These are phyloP conservation scores for Acer saccharum DNA, from an alignment of 345 rosid genomes.

Conservation along the genomic window DNA sequence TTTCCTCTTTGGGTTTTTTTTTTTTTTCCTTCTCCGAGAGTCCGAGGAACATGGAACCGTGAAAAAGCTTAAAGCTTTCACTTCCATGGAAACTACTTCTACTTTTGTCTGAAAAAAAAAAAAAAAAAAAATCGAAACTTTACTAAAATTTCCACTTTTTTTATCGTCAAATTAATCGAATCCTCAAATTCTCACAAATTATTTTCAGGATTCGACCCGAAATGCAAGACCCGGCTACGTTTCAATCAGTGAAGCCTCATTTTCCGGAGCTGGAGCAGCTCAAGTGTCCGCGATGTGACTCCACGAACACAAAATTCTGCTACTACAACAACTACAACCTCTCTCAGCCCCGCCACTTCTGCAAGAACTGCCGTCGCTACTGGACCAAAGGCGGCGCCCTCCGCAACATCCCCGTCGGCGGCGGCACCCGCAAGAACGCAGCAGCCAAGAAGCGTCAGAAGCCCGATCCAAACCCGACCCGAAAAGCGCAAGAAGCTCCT, in stretches of 20 bases:
- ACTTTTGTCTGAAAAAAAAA: background rate
- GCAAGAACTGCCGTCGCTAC: conserved; percentile 88
- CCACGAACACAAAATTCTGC: conserved; percentile 88
- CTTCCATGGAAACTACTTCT: background rate
- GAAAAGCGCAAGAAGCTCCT: conserved; percentile 22
- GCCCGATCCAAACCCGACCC: conserved; percentile 27
- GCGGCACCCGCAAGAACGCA: conserved; percentile 68
- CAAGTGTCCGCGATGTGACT: conserved; percentile 75
- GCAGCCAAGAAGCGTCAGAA: conserved; percentile 39
- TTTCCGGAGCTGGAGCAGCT: conserved; percentile 85
- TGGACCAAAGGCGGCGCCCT: conserved; percentile 97
- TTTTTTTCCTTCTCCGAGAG: background rate
- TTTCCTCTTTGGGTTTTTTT: background rate
- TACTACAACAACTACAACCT: conserved; percentile 94
- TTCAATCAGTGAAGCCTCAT: conserved; percentile 42
- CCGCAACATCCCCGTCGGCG: conserved; percentile 92
- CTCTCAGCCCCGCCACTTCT: conserved; percentile 83
- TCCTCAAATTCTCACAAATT: background rate
- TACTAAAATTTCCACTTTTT: background rate
- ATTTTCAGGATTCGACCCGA: background rate
- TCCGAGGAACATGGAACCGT: background rate
- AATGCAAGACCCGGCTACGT: conserved; percentile 61
- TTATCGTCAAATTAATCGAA: background rate
- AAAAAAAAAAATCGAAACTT: background rate
- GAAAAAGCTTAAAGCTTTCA: background rate